Conservation (phyloP, 345 rosid genomes). For the Clarkia xantiana region DNA sequence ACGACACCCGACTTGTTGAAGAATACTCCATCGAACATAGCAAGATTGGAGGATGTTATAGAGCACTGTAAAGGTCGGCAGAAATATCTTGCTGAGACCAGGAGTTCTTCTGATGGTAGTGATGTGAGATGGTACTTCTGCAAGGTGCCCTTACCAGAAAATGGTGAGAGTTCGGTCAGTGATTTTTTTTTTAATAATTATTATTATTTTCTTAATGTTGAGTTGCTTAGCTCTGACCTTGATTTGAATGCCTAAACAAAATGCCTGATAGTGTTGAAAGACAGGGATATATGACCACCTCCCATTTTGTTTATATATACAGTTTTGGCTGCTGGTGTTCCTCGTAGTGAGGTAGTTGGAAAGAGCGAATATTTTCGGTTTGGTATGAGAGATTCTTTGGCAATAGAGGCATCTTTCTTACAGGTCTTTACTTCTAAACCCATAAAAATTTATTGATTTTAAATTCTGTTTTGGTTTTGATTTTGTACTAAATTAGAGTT, state of each 20-base stretch:
- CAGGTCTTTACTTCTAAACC: slow-evolving; percentile 34
- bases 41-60: slow-evolving; percentile 75
- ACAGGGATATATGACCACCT: too few species aligned
- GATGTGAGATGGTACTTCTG: slow-evolving; percentile 91
- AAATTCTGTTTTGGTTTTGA: too few species aligned
- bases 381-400: slow-evolving; percentile 94
- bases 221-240: too few species aligned
- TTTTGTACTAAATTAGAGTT: too few species aligned
- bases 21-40: slow-evolving; percentile 85
- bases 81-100: slow-evolving; percentile 71
- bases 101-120: slow-evolving; percentile 74
- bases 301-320: slow-evolving; percentile 11
- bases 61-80: slow-evolving; percentile 61
- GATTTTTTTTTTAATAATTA: neutral
- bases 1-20: slow-evolving; percentile 55
- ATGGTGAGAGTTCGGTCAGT: slow-evolving; percentile 30
- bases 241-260: too few species aligned
- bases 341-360: slow-evolving; percentile 69
- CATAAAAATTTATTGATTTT: too few species aligned
- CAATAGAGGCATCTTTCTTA: slow-evolving; percentile 82
- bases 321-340: slow-evolving; percentile 85
- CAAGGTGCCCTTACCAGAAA: slow-evolving; percentile 53
- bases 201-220: too few species aligned
- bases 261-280: too few species aligned
- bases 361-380: slow-evolving; percentile 82